Evolutionary conservation across 345 rosid genomes (phyloP), one percentile per base, ranked within the genome.

Genomic region (Schrenkiella parvula): DNA sequence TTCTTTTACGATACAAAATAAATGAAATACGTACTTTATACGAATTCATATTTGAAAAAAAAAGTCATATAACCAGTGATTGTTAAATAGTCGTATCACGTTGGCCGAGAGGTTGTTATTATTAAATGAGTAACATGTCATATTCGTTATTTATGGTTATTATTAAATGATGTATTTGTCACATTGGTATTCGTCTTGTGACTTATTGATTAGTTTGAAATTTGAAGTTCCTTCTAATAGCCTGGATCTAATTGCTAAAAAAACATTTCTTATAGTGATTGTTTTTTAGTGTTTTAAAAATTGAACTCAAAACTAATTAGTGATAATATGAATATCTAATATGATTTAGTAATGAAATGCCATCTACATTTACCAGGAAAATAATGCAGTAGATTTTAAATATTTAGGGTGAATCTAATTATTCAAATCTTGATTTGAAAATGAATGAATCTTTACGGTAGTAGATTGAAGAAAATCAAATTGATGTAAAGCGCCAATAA

Each of bases 401-500:
- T 19, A 31, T 15, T 25, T 38, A 52, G 28, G 48, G 19, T 66
- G 47, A 26, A 17, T 25, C 21, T 52, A 22, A 0, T 22, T 22
- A n/a, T 55, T 29, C 22, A 42, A 55, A 29, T 18, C 18, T n/a
- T 22, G 35, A 37, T 28, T 46, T 15, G 9, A 35, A 57, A 35
- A 13, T 15, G 47, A 47, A 48, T 26, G 19, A 48, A 60, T 21
- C 13, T 4, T 4, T 53, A 53, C 21, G 13, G 59, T 51, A 29
- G 21, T 53, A 2, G 29, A 17, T 26, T 11, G 53, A 32, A 32
- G n/a, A 25, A 50, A 65, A 59, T 59, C 5, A 62, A 62, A 48
- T 22, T 34, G 57, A 34, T 34, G 64, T 32, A 73, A 64, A 73
- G 67, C 78, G 63, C 55, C 78, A 67, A 67, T 19, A 32, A 39